Evolutionary conservation across 2,329 filamentous ascomycete species (phyloP), one percentile per base, ranked within the genome.

Genomic region (Calonectria pteridis): DNA sequence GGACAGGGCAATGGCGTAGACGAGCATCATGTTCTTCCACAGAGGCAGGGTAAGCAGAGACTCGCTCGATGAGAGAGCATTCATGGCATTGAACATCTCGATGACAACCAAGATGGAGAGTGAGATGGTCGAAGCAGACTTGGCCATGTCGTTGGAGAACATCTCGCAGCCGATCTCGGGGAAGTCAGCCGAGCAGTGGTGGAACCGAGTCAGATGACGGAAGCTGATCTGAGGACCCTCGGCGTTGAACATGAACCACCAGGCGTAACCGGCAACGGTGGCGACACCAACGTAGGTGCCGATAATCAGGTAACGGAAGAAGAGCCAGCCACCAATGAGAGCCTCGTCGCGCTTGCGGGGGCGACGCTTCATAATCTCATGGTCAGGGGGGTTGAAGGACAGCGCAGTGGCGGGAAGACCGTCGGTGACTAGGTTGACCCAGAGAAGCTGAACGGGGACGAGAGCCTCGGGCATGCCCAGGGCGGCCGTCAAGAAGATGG

Each of bases 11-110:
- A 99, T 98, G 75, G 97, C 97, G 81, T 98, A 98, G 69, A 99
- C 95, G 23, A 99, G 93, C 90, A 98, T 97, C 93, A 98, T 97
- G 87, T 99, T 99, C 83, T 96, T 92, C 96, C 96, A 98, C n/a
- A 99, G 88, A 13, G 96, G 96, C 75, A 99, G 91, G 2, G 96
- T 98, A 70, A 99, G 86, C 16, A 99, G 92, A 20, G 95, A 98
- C 86, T 99, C 97, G 84, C 95, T 98, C 0, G 95, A 98, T 2
- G 95, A 98, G 37, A 99, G 90, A 0, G 96, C 97, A 83, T 99
- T 99, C 94, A 98, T 96, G 80, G 97, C 97, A 86, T 99, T 99
- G 83, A 99, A 91, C 97, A 99, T 99, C 87, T 99, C 97, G 82
- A 99, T 98, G 74, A 98, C 95, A 58, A 99, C 97, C 23, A 99